Evolutionary conservation across 2,329 filamentous ascomycete species (phyloP).

Genomic region (Apiospora saccharicola): DNA sequence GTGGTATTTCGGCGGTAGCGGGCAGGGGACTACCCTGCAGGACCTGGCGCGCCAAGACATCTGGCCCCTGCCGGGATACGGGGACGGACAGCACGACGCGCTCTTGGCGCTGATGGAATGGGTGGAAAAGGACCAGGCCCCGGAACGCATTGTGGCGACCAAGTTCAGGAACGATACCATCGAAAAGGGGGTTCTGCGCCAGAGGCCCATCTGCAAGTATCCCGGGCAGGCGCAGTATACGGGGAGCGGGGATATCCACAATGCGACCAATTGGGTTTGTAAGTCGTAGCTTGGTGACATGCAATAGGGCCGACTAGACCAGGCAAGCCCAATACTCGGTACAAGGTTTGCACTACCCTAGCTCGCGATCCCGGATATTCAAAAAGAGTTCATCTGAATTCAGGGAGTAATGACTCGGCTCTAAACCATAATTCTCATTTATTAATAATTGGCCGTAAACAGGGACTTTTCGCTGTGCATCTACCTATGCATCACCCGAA

Average conservation of each 20-base stretch:
- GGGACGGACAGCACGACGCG: conserved; percentile 34
- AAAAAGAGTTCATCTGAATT: neutral
- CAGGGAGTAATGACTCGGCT: neutral
- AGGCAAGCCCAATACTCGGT: no score
- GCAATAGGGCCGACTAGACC: neutral
- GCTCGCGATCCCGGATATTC: neutral
- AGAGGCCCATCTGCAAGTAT: conserved; percentile 24
- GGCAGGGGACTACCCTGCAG: conserved; percentile 32
- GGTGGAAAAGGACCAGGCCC: conserved; percentile 50
- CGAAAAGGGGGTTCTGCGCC: neutral
- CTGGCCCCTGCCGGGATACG: conserved; percentile 38
- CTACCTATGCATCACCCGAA: no score
- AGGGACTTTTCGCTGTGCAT: no score
- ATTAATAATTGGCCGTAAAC: neutral
- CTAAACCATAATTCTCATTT: neutral
- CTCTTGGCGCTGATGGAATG: conserved; percentile 50
- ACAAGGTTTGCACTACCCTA: neutral
- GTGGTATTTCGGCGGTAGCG: conserved; percentile 45
- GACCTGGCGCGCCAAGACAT: conserved; percentile 23
- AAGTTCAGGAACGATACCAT: conserved; percentile 25
- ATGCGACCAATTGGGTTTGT: neutral
- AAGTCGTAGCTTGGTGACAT: neutral
- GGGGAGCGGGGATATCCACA: neutral
- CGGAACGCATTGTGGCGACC: conserved; percentile 25
- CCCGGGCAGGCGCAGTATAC: conserved; percentile 1